Evolutionary conservation across 106 monocot genomes (phyloP).

Genomic region (Dendrobium chrysotoxum): DNA sequence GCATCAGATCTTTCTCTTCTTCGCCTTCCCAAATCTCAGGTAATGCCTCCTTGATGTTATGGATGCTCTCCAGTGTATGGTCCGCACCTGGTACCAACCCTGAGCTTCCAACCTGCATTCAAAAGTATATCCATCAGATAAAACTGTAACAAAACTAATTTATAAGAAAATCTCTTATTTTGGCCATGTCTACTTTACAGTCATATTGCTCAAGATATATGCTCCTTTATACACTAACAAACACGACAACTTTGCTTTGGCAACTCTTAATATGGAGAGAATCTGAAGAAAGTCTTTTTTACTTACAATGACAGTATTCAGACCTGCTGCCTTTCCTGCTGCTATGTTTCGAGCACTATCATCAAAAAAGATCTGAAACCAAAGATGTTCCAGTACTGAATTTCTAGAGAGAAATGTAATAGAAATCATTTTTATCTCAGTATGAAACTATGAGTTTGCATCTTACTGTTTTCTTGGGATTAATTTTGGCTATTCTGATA

Average conservation of each 20-base stretch:
- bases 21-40: conserved; percentile 69
- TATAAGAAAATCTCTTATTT: no score
- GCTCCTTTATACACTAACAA: no score
- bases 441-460: not conserved
- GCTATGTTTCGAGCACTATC: conserved; percentile 75
- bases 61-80: conserved; percentile 62
- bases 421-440: not conserved
- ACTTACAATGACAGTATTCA: conserved; percentile 71
- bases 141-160: no score
- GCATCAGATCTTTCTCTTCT: conserved; percentile 30
- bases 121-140: not conserved
- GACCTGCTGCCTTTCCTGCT: conserved; percentile 61
- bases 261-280: not conserved
- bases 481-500: conserved; percentile 52
- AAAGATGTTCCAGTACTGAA: not conserved
- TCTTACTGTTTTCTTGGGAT: conserved; percentile 69
- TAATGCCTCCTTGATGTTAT: conserved; percentile 82
- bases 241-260: not conserved
- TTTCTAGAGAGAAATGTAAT: not conserved
- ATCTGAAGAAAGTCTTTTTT: not conserved
- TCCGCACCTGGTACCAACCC: conserved; percentile 58
- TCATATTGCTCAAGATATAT: no score
- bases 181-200: no score
- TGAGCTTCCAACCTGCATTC: conserved; percentile 67
- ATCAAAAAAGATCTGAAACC: conserved; percentile 68